Evolutionary conservation across 1,284 basidiomycete genomes (phyloP), one percentile per base, ranked within the genome.

Genomic region (Cystobasidiaceae sp.): DNA sequence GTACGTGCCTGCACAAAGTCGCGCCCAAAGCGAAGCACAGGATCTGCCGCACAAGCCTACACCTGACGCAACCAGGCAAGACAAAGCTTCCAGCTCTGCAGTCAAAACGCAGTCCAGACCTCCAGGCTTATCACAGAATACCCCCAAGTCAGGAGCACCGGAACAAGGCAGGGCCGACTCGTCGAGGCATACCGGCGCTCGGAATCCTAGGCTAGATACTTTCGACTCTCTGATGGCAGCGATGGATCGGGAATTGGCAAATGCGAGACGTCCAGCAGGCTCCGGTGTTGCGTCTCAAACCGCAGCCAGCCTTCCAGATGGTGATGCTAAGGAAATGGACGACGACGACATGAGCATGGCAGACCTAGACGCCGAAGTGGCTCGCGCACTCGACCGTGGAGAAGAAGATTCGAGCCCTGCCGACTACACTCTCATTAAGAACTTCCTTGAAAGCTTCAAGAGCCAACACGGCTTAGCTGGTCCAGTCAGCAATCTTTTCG

Each of bases 161-260:
- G n/a, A 41, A 15, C 41, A 5, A 19, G 11, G 27, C 58, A 27
- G 62, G 15, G 17, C 15, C 5, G n/a, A 7, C 59, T 19, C 9
- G n/a, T n/a, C n/a, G n/a, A n/a, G 46, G 27, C 19, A 49, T n/a
- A n/a, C 43, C 5, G 37, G 28, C 23, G 45, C 44, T 9, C 33
- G 71, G 9, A 79, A 91, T 74, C 82, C 84, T 4, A 83, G 86
- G 54, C 80, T 97, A n/a, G 83, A 92, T 74, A 90, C 89, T 0
- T 97, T 97, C 71, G 93, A 97, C 73, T 84, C 86, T 6, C 88
- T 97, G 41, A 97, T 97, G 93, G 83, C 85, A 72, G 90, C 90
- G 1, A 90, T 97, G 87, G 93, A 97, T 71, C 82, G 80, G 19
- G 89, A 93, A 71, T 81, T 96, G 15, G 80, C 80, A 21, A 81